These are phyloP conservation scores for Gaeumannomyces tritici DNA, from an alignment of 2,329 filamentous ascomycete species.

Conservation along the genomic window DNA sequence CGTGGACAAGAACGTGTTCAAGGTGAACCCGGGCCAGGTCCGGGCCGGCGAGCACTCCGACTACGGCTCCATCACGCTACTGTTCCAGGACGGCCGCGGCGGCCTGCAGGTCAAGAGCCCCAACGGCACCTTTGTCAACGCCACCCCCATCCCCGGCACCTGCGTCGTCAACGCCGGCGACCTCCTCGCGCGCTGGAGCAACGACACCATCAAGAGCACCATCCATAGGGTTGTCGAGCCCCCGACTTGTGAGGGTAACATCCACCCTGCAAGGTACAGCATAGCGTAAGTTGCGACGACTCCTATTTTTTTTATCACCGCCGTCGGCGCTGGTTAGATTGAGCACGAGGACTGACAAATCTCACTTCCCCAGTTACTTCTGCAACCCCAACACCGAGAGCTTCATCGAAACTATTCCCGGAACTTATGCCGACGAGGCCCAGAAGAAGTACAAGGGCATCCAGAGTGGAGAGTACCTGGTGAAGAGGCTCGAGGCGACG, in stretches of 20 bases:
- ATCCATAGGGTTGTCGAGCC: conserved; percentile 87
- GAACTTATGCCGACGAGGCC: conserved; percentile 54
- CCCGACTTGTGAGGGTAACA: conserved; percentile 40
- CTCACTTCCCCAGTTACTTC: conserved; percentile 52
- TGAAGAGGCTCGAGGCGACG: conserved; percentile 68
- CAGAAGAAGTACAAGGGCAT: conserved; percentile 75
- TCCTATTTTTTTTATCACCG: background rate
- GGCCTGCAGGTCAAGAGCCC: conserved; percentile 57
- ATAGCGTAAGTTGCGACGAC: conserved; percentile 54
- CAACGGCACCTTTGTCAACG: conserved; percentile 70
- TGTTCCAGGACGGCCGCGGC: conserved; percentile 50
- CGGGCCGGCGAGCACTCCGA: conserved; percentile 70
- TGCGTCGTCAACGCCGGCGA: conserved; percentile 89
- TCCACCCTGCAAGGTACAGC: conserved; percentile 72
- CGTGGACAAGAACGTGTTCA: conserved; percentile 56
- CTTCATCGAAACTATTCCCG: conserved; percentile 71
- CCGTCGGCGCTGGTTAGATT: background rate
- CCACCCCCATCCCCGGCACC: conserved; percentile 69
- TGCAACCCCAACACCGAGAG: conserved; percentile 76
- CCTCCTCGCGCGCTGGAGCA: conserved; percentile 77
- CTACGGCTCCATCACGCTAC: conserved; percentile 50
- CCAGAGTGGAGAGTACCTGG: conserved; percentile 72
- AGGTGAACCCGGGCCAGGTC: conserved; percentile 57
- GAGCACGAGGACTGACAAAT: background rate
- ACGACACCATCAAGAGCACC: conserved; percentile 84